Conservation (phyloP, 306 rosid genomes). For the Trichosanthes cucumerina region DNA sequence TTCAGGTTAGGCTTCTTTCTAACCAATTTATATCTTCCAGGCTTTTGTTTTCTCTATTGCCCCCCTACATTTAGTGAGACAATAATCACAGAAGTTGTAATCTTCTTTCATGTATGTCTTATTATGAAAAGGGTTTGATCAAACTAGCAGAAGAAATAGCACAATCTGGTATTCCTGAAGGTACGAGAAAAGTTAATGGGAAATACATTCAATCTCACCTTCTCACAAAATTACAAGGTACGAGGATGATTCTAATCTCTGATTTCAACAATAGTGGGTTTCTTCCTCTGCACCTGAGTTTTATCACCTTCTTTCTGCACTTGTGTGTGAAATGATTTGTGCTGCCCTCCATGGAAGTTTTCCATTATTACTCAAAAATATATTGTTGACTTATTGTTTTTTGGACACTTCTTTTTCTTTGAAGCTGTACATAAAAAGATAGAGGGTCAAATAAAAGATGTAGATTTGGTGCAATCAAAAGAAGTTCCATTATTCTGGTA, state of each 20-base stretch:
- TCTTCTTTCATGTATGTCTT: neutral
- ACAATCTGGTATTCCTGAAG: constrained; percentile 45
- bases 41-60: neutral
- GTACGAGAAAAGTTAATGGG: constrained; percentile 90
- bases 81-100: neutral
- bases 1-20: constrained; percentile 48
- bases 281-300: constrained; percentile 4
- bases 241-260: neutral
- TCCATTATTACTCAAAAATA: neutral
- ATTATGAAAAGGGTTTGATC: constrained; percentile 46
- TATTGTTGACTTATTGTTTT: neutral
- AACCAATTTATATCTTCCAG: neutral
- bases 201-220: constrained; percentile 88
- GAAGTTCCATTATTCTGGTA: constrained; percentile 66
- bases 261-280: neutral
- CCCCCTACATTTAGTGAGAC: neutral
- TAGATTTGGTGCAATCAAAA: constrained; percentile 51
- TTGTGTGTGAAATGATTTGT: neutral
- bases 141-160: constrained; percentile 77
- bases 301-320: neutral
- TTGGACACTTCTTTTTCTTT: constrained; percentile 1
- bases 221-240: constrained; percentile 71
- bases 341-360: neutral
- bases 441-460: constrained; percentile 61
- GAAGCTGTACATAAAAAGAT: constrained; percentile 53